Base-by-base conservation (phyloP, 2,329 filamentous ascomycete genomes). In the Epichloe typhina region DNA sequence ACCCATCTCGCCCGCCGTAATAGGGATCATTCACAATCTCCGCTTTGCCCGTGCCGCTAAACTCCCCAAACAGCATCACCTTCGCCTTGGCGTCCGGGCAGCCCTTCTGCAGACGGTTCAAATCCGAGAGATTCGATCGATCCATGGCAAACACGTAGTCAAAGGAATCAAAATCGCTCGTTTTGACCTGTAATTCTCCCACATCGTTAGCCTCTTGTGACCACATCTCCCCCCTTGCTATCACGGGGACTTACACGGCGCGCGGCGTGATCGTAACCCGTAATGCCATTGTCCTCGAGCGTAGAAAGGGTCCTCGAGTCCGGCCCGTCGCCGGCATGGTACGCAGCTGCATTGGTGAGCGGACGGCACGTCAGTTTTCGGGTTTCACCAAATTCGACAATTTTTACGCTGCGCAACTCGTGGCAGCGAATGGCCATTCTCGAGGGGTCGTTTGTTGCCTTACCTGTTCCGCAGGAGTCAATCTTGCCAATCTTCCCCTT, bases 121-220 rank as follows among this genome's bases (percentile, higher is more conserved):
- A 69, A 61, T 94, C 79, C 8, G 75, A 72, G 43, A 95, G 72
- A 64, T 97, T 97, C 44, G 82, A 79, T 46, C 79, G 74, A 64
- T 98, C 93, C 93, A 98, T 98, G 54, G 87, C 90, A 52, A 98
- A 82, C 53, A 98, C 82, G 69, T 95, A 97, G 67, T 97, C 88
- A 62, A 96, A 97, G 15, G 77, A 75, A 51, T 82, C 72, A 60
- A 97, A 94, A 67, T 98, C 93, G 48, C 77, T 75, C 1, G 73
- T 67, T 4, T 70, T 69, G 47, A 83, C 65, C 76, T 80, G 51
- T 19, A 41, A 41, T 8, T 39, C 5, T 11, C 5, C 23, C 43
- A 5, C 11, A 33, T 33, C 15, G 21, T n/a, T 4, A 31, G 26
- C 8, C 26, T 31, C 26, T 11, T 11, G 26, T 31, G 26, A 31